These are phyloP conservation scores for Candida glucosophila DNA, from an alignment of 1,139 yeast genomes.

Conservation along the genomic window DNA sequence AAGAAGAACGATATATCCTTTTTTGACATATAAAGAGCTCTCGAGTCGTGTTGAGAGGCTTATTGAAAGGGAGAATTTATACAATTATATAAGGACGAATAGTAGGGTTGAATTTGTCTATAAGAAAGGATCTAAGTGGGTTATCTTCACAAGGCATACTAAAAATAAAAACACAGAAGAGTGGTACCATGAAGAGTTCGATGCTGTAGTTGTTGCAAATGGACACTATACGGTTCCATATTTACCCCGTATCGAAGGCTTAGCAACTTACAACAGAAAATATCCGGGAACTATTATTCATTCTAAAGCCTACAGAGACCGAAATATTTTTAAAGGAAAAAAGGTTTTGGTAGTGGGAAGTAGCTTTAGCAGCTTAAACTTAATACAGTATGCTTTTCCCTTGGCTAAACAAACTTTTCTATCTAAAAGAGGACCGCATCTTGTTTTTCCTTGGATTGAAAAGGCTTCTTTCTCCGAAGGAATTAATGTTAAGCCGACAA, in stretches of 20 bases:
- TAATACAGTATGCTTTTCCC: constrained; percentile 42
- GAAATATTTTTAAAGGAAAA: constrained; percentile 35
- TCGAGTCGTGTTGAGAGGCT: constrained; percentile 1
- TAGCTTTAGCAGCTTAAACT: constrained; percentile 41
- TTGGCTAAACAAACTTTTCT: constrained; percentile 28
- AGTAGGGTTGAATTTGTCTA: constrained; percentile 16
- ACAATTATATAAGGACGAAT: constrained; percentile 19
- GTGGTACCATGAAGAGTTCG: constrained; percentile 37
- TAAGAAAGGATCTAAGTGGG: constrained; percentile 28
- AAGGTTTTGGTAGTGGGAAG: constrained; percentile 44
- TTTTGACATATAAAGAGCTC: constrained; percentile 3
- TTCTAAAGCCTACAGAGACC: constrained; percentile 49
- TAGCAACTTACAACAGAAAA: constrained; percentile 36
- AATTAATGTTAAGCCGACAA: constrained; percentile 20
- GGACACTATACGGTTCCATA: constrained; percentile 50
- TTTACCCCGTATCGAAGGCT: constrained; percentile 42
- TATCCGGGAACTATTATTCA: constrained; percentile 47
- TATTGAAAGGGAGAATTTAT: constrained; percentile 2
- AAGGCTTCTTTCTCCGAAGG: constrained; percentile 30
- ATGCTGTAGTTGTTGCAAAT: constrained; percentile 42
- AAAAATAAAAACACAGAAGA: constrained; percentile 13
- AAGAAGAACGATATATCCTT: constrained; percentile 4
- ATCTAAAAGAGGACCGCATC: constrained; percentile 25
- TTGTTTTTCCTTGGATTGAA: constrained; percentile 22
- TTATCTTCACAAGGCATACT: constrained; percentile 4